A percentile compares a stretch with the other conserved stretches of the same genome.
Evolutionary conservation across 2,329 filamentous ascomycete genomes (phyloP).

Genomic region (Aspergillus ruber): DNA sequence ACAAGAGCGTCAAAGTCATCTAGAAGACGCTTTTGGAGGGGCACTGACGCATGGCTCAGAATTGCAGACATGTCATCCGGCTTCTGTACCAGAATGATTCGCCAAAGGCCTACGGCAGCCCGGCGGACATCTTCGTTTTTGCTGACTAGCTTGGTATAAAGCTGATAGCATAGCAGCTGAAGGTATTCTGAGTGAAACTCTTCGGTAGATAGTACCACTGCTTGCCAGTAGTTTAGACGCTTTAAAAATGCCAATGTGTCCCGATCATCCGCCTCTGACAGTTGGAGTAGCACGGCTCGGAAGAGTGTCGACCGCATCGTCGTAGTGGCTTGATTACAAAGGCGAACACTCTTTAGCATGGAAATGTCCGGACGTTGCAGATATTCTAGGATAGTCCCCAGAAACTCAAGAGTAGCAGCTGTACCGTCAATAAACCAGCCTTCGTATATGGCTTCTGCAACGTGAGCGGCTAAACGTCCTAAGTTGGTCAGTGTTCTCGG

Average conservation of each 20-base stretch:
- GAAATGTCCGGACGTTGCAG: constrained; percentile 79
- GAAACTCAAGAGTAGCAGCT: constrained; percentile 75
- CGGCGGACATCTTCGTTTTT: constrained; percentile 60
- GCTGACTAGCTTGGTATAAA: constrained; percentile 83
- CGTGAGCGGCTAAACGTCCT: constrained; percentile 69
- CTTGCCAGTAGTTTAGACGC: constrained; percentile 93
- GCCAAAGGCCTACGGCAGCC: constrained; percentile 75
- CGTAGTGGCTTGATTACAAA: constrained; percentile 77
- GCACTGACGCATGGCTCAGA: constrained; percentile 63
- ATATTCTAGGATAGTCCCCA: constrained; percentile 78
- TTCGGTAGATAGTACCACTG: constrained; percentile 72
- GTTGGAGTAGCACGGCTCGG: constrained; percentile 67
- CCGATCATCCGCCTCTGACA: constrained; percentile 73
- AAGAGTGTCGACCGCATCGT: constrained; percentile 72
- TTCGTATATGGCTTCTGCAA: constrained; percentile 87
- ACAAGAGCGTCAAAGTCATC: constrained; percentile 76
- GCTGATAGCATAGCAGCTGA: constrained; percentile 81
- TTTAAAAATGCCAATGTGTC: constrained; percentile 68
- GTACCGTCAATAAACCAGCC: constrained; percentile 93
- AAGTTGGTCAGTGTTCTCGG: constrained; percentile 82
- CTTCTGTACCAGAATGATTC: constrained; percentile 91
- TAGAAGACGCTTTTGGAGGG: constrained; percentile 65
- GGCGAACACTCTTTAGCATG: constrained; percentile 74
- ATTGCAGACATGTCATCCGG: constrained; percentile 71
- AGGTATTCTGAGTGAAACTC: constrained; percentile 75